These are phyloP conservation scores for Buxus sempervirens DNA, from an alignment of 164 flowering plant species.

Conservation along the genomic window DNA sequence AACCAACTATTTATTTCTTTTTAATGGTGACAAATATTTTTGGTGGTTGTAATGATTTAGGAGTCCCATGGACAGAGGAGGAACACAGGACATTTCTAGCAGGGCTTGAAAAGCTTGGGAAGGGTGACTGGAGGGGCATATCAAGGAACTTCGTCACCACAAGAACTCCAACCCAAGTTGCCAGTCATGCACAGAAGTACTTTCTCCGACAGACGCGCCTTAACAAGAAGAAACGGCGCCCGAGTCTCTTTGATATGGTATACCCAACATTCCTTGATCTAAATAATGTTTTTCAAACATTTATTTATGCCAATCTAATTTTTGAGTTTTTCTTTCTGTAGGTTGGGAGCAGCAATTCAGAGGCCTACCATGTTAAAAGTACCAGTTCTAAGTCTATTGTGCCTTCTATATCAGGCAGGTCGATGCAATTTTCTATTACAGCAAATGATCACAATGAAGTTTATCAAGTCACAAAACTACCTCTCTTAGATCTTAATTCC, in stretches of 20 bases:
- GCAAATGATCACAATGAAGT: constrained; percentile 5
- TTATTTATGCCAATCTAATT: neutral
- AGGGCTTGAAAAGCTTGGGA: constrained; percentile 80
- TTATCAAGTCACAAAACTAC: constrained; percentile 8
- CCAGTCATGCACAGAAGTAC: constrained; percentile 92
- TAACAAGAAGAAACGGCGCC: constrained; percentile 65
- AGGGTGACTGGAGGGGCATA: constrained; percentile 94
- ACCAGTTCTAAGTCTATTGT: constrained; percentile 10
- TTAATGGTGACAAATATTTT: neutral
- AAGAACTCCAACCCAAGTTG: constrained; percentile 88
- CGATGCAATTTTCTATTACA: constrained; percentile 1
- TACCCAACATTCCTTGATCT: neutral
- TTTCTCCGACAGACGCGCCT: constrained; percentile 59
- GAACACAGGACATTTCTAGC: constrained; percentile 66
- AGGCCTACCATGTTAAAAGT: neutral
- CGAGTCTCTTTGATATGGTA: constrained; percentile 90
- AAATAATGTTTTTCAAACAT: neutral
- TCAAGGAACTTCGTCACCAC: constrained; percentile 70
- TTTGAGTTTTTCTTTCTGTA: constrained; percentile 13
- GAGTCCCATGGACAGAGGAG: constrained; percentile 85
- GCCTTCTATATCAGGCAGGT: constrained; percentile 4
- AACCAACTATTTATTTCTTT: too few relatives aligned
- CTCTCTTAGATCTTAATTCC: constrained; percentile 17
- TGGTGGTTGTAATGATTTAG: constrained; percentile 29
- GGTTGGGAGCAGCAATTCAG: constrained; percentile 24